Conservation (phyloP, 1,284 basidiomycete genomes). For the Schizophyllum amplum region DNA sequence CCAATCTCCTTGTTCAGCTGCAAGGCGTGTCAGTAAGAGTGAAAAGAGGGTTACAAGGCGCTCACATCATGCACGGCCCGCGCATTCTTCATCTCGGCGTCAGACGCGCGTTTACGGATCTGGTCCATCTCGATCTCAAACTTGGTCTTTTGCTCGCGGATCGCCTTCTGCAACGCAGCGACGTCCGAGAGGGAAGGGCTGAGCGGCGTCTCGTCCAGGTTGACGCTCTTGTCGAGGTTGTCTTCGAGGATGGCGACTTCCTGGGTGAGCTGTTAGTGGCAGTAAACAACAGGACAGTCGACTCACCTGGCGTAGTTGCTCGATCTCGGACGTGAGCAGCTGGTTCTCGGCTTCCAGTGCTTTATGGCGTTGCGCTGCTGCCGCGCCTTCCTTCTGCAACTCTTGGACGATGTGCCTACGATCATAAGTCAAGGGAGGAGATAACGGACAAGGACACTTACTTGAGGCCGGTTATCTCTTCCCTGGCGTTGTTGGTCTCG, state of each 20-base stretch:
- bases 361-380: constrained; percentile 58
- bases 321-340: constrained; percentile 63
- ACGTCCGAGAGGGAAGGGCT: constrained; percentile 25
- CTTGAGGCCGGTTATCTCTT: constrained; percentile 76
- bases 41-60: constrained; percentile 4
- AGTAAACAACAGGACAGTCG: not conserved
- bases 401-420: constrained; percentile 80
- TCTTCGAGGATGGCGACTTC: constrained; percentile 68
- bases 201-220: constrained; percentile 40
- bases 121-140: constrained; percentile 67
- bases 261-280: constrained; percentile 27
- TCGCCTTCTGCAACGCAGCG: constrained; percentile 29
- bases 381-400: constrained; percentile 73
- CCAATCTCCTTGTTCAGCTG: constrained; percentile 87
- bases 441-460: constrained; percentile 23
- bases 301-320: constrained; percentile 67
- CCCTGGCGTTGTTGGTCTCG: constrained; percentile 40
- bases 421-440: not conserved
- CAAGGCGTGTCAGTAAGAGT: constrained; percentile 8
- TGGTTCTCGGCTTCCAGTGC: constrained; percentile 71
- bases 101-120: constrained; percentile 56
- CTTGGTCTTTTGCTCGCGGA: constrained; percentile 43
- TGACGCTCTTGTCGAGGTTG: constrained; percentile 59
- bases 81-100: constrained; percentile 66
- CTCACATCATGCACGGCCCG: constrained; percentile 65